These are phyloP conservation scores for Coemansia guatemalensis DNA, from an alignment of 192 early-diverging fungal genomes.

Conservation along the genomic window DNA sequence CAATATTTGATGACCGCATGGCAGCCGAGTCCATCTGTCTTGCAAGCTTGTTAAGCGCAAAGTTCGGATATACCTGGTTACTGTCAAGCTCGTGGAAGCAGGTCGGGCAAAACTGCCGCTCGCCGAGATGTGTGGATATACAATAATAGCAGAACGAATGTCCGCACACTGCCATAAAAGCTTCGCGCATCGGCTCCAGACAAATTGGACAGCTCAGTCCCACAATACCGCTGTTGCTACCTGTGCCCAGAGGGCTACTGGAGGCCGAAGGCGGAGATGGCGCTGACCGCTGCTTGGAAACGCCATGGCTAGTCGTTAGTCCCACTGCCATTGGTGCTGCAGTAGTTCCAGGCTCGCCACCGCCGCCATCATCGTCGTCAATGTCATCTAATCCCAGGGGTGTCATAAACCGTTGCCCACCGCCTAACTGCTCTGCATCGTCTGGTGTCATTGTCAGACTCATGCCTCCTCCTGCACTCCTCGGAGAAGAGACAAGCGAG, in stretches of 20 bases:
- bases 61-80: constrained; percentile 83
- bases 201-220: constrained; percentile 68
- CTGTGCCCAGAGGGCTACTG: background rate
- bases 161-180: constrained; percentile 78
- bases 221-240: background rate
- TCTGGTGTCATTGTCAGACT: constrained; percentile 13
- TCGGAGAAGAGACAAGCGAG: constrained; percentile 6
- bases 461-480: constrained; percentile 3
- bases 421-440: constrained; percentile 6
- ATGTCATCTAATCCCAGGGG: constrained; percentile 21
- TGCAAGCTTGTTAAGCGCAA: constrained; percentile 55
- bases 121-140: constrained; percentile 66
- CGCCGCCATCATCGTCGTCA: constrained; percentile 2
- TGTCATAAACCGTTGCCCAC: constrained; percentile 13
- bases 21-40: constrained; percentile 11
- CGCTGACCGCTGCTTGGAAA: constrained; percentile 7
- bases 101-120: constrained; percentile 65
- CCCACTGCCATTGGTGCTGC: constrained; percentile 6
- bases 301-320: background rate
- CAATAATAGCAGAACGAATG: constrained; percentile 85
- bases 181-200: constrained; percentile 65
- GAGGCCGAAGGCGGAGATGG: constrained; percentile 9
- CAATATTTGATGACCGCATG: constrained; percentile 20
- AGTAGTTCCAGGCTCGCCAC: background rate
- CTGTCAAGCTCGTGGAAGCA: constrained; percentile 60